A percentile compares a stretch with the other conserved stretches of the same genome.
phyloP scores from a whole-genome alignment of 2,329 filamentous ascomycete species.

The Leptodontidium sp. region DNA sequence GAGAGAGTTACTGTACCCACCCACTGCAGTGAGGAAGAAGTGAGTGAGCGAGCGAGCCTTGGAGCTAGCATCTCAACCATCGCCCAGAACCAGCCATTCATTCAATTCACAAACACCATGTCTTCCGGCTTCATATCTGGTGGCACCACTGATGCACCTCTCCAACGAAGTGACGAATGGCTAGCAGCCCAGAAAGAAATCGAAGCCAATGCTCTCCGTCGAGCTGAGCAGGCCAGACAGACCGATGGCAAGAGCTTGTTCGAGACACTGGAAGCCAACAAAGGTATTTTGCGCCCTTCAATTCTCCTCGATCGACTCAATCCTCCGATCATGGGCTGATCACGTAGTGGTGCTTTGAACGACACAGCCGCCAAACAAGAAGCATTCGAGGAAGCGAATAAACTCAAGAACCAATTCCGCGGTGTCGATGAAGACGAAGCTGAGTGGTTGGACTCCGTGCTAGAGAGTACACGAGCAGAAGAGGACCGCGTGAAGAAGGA shows the following conservation, averaged over 20 bases:
- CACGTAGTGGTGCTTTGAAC: slow-evolving; percentile 45
- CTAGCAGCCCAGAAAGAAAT: slow-evolving; percentile 50
- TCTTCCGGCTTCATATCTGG: slow-evolving; percentile 60
- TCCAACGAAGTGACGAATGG: slow-evolving; percentile 49
- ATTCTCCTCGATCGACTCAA: slow-evolving; percentile 18
- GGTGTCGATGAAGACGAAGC: slow-evolving; percentile 81
- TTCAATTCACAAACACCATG: slow-evolving; percentile 43
- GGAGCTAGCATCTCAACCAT: not conserved
- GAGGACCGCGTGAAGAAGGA: slow-evolving; percentile 63
- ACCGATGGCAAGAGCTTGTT: slow-evolving; percentile 67
- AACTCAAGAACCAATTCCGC: slow-evolving; percentile 79
- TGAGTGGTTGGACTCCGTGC: slow-evolving; percentile 73
- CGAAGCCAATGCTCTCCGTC: slow-evolving; percentile 43
- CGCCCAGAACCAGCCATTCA: not conserved
- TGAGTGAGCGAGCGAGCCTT: too few species aligned
- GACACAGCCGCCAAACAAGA: slow-evolving; percentile 78
- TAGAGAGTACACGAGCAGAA: slow-evolving; percentile 57
- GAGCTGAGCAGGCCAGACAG: slow-evolving; percentile 51
- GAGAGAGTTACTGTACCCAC: too few species aligned
- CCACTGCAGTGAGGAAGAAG: too few species aligned
- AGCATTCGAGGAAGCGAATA: slow-evolving; percentile 77
- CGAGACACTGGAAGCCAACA: slow-evolving; percentile 82
- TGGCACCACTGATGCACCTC: slow-evolving; percentile 55
- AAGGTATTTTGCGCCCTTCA: slow-evolving; percentile 59
- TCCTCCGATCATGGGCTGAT: slow-evolving; percentile 39